Conservation (phyloP, 768 basidiomycete species). For the Boletus fagicola region DNA sequence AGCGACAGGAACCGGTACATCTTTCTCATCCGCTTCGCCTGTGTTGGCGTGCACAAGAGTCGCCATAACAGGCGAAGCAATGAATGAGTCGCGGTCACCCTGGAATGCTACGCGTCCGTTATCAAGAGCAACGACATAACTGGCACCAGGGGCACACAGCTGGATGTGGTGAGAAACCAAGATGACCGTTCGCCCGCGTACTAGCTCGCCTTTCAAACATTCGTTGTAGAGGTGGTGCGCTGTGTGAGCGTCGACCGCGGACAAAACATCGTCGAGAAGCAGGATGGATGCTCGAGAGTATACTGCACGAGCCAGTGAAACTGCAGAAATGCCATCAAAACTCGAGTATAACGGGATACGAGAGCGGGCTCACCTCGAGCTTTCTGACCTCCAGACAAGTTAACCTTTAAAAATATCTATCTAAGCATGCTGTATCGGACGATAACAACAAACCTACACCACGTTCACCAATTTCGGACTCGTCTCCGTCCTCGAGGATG, state of each 20-base stretch:
- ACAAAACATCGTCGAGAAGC: slow-evolving; percentile 80
- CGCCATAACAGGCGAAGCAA: slow-evolving; percentile 61
- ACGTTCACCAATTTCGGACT: slow-evolving; percentile 84
- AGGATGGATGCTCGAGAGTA: slow-evolving; percentile 84
- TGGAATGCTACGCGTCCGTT: slow-evolving; percentile 67
- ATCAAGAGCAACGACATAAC: slow-evolving; percentile 80
- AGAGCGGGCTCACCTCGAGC: slow-evolving; percentile 49
- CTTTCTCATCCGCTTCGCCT: slow-evolving; percentile 42
- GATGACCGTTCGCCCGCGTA: slow-evolving; percentile 77
- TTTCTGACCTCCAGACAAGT: slow-evolving; percentile 57
- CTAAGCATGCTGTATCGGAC: background rate
- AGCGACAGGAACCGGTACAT: slow-evolving; percentile 27
- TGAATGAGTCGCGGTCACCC: slow-evolving; percentile 64
- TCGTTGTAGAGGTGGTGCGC: slow-evolving; percentile 78
- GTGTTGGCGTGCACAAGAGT: slow-evolving; percentile 61
- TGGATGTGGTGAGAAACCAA: slow-evolving; percentile 95
- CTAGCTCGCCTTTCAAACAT: slow-evolving; percentile 76
- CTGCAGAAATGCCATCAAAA: slow-evolving; percentile 32
- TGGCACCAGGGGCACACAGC: slow-evolving; percentile 76
- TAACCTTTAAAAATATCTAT: slow-evolving; percentile 21
- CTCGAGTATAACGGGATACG: background rate
- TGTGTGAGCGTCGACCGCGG: slow-evolving; percentile 78
- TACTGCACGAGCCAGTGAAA: slow-evolving; percentile 79
- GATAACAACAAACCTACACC: slow-evolving; percentile 46
- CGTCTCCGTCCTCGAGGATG: slow-evolving; percentile 85